Percentiles rank a stretch among this genome's conserved stretches.
Conservation (phyloP, 2,329 filamentous ascomycete species). For the Colletotrichum sp. region DNA sequence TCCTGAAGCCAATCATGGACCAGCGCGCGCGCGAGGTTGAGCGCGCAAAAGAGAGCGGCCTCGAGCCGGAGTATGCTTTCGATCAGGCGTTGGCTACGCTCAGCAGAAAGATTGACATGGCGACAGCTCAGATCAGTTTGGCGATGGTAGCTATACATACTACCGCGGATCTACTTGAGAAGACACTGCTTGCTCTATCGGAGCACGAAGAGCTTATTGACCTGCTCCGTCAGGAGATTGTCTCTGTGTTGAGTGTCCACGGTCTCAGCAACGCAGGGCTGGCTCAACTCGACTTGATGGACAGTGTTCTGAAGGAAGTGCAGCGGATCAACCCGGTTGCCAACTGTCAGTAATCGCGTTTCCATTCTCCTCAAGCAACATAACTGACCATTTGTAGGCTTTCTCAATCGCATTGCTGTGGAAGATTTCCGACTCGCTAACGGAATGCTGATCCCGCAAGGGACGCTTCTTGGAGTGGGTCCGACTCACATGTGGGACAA, state of each 20-base stretch:
- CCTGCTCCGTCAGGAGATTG: background rate
- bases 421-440: background rate
- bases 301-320: background rate
- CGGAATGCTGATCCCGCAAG: accelerated
- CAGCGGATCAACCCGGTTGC: background rate
- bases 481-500: background rate
- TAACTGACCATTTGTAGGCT: no score
- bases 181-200: background rate
- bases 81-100: background rate
- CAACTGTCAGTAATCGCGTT: no score
- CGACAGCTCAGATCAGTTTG: background rate
- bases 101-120: background rate
- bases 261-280: background rate
- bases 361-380: no score
- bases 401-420: background rate
- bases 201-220: background rate
- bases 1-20: background rate
- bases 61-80: background rate
- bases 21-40: background rate
- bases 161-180: background rate
- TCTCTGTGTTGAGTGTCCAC: background rate
- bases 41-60: background rate
- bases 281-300: background rate
- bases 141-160: background rate
- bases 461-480: background rate